Conservation (phyloP, 371 early-diverging fungal species). For the Rhizopus arrhizus region DNA sequence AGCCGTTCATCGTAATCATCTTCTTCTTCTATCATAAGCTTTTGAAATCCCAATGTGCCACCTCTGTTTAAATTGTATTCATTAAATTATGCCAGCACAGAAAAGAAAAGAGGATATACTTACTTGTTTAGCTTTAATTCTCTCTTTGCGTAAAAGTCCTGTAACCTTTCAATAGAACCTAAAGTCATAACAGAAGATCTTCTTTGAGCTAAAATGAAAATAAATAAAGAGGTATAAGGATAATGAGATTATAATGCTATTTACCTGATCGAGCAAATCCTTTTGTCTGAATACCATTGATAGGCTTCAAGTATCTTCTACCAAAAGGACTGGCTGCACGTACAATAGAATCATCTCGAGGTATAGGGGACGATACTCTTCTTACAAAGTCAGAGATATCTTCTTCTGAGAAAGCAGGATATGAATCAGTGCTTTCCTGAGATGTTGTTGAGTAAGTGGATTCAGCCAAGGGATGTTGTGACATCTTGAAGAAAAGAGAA, state of each 20-base stretch:
- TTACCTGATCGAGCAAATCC: constrained; percentile 55
- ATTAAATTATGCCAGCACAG: neutral
- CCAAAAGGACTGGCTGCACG: constrained; percentile 49
- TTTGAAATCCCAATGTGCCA: constrained; percentile 48
- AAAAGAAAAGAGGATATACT: constrained; percentile 5
- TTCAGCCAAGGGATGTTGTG: constrained; percentile 20
- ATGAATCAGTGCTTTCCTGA: constrained; percentile 14
- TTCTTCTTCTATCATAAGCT: constrained; percentile 32
- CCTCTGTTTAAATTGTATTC: constrained; percentile 18
- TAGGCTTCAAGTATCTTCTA: constrained; percentile 45
- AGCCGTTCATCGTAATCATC: constrained; percentile 34
- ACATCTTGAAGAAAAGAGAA: constrained; percentile 9
- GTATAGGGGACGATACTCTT: constrained; percentile 19
- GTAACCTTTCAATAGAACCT: constrained; percentile 53
- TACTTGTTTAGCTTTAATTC: constrained; percentile 55
- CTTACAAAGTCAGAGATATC: constrained; percentile 28
- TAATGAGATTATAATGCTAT: neutral
- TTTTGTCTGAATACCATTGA: constrained; percentile 51
- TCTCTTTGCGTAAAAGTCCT: constrained; percentile 52
- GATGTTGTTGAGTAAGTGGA: neutral
- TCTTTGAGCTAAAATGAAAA: constrained; percentile 36
- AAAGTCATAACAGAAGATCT: constrained; percentile 53
- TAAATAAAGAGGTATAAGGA: neutral
- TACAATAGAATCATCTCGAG: neutral
- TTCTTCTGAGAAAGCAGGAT: constrained; percentile 23